phyloP scores from a whole-genome alignment of 1,284 basidiomycete genomes.

The Trichosporon asahii region DNA sequence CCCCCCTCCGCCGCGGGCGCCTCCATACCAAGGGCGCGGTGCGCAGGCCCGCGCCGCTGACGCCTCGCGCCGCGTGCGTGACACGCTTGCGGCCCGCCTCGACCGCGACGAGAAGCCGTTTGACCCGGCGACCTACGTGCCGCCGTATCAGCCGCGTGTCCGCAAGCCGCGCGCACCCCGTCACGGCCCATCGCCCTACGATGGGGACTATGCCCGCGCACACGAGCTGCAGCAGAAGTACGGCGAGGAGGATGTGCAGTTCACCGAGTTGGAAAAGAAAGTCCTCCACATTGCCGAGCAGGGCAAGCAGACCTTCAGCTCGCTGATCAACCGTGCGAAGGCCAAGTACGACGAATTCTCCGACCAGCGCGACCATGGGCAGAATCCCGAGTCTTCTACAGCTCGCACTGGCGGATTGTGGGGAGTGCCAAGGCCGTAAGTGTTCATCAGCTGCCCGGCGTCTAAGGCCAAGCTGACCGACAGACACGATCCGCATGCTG shows the following conservation, averaged over 20 bases:
- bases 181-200: slow-evolving; percentile 16
- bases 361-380: slow-evolving; percentile 26
- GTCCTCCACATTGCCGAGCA: slow-evolving; percentile 45
- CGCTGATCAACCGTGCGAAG: slow-evolving; percentile 40
- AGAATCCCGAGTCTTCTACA: slow-evolving; percentile 12
- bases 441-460: background rate
- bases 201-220: slow-evolving; percentile 8
- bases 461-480: background rate
- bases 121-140: slow-evolving; percentile 12
- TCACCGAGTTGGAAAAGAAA: slow-evolving; percentile 46
- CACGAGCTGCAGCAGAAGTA: slow-evolving; percentile 15
- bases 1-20: background rate
- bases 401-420: slow-evolving; percentile 24
- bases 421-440: slow-evolving; percentile 32
- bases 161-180: slow-evolving; percentile 26
- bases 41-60: background rate
- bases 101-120: background rate
- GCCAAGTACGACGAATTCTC: slow-evolving; percentile 38
- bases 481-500: background rate
- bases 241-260: slow-evolving; percentile 24
- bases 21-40: background rate
- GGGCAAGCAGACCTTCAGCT: slow-evolving; percentile 47
- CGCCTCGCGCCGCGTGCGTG: background rate
- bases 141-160: slow-evolving; percentile 50
- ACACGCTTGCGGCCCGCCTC: slow-evolving; percentile 13